Base-by-base conservation (phyloP, 495 filamentous ascomycete genomes). In the Hyaloscypha finlandica region DNA sequence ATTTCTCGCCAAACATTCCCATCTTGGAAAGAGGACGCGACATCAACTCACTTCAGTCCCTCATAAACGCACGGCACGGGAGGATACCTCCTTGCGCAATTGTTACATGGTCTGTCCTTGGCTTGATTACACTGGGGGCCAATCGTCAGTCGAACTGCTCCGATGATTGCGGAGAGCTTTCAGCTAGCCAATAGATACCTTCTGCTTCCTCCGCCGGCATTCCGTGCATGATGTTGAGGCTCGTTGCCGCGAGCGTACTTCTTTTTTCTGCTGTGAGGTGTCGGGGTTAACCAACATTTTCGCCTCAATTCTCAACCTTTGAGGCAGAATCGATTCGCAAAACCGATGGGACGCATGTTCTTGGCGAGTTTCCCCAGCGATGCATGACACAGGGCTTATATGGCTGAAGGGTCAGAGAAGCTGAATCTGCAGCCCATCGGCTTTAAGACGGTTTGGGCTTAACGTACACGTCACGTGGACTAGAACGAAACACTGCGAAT, bases 81-180 rank as follows among this genome's bases (percentile, higher is more conserved):
- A 6, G 69, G 69, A 52, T 65, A 71, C 31, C 69, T 59, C 52
- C 69, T 61, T 19, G 65, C 37, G 42, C 69, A 71, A 32, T 71
- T 68, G 45, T 68, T 65, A 52, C 69, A 71, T n/a, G 69, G 65
- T 22, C 68, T 54, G 39, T 65, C 67, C 61, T 65, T 70, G 33
- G 68, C 68, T 59, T 70, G 64, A 62, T 70, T 70, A 51, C 68
- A 70, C 68, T 70, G 37, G 2, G 29, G 39, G 9, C 5, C 45
- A 65, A 35, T 32, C 39, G 37, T 67, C 16, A 22, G 63, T 66
- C 51, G 66, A 45, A 39, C 8, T 20, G 20, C 45, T 20, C 14
- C 29, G 29, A 30, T 37, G n/a, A n/a, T 22, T 4, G 20, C 9
- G 22, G 14, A 42, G 9, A 30, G 56, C 30, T 14, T 5, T 1